These are phyloP conservation scores for Boletus vermiculosoides DNA, from an alignment of 768 basidiomycete species.

Conservation along the genomic window DNA sequence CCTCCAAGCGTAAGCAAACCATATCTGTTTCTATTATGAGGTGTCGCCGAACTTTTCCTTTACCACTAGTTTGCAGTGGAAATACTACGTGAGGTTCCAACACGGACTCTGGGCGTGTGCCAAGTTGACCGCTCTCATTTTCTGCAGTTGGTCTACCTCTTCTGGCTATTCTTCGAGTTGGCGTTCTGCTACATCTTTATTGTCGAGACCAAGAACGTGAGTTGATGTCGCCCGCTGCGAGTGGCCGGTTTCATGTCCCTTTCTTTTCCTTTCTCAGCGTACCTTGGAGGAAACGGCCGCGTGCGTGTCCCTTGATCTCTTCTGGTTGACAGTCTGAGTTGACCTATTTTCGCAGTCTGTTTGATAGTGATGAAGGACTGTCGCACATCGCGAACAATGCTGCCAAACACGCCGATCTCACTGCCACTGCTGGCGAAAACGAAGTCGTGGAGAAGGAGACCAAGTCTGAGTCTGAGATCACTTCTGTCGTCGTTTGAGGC, in stretches of 20 bases:
- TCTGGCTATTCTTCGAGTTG: conserved; percentile 42
- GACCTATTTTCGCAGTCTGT: conserved; percentile 7
- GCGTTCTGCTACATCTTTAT: conserved; percentile 38
- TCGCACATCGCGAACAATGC: neutral
- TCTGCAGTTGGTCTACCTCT: conserved; percentile 31
- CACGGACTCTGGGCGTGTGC: neutral
- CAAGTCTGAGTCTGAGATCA: neutral
- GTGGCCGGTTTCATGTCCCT: neutral
- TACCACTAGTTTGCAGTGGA: conserved; percentile 38
- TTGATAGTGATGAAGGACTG: conserved; percentile 7
- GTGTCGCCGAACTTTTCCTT: neutral
- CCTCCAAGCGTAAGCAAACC: conserved; percentile 21
- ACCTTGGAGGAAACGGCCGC: conserved; percentile 22
- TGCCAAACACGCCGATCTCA: neutral
- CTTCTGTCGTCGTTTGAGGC: neutral
- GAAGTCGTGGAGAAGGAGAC: neutral
- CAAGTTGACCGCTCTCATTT: neutral
- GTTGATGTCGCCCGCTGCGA: neutral
- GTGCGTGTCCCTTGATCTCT: conserved; percentile 3
- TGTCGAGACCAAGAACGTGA: conserved; percentile 39
- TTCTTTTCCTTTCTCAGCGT: conserved; percentile 1
- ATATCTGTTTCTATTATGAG: neutral
- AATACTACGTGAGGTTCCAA: conserved; percentile 40
- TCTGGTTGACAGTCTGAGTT: neutral
- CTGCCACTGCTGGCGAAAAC: neutral